Evolutionary conservation across 2,329 filamentous ascomycete genomes (phyloP).

Genomic region (Akanthomyces muscarius): DNA sequence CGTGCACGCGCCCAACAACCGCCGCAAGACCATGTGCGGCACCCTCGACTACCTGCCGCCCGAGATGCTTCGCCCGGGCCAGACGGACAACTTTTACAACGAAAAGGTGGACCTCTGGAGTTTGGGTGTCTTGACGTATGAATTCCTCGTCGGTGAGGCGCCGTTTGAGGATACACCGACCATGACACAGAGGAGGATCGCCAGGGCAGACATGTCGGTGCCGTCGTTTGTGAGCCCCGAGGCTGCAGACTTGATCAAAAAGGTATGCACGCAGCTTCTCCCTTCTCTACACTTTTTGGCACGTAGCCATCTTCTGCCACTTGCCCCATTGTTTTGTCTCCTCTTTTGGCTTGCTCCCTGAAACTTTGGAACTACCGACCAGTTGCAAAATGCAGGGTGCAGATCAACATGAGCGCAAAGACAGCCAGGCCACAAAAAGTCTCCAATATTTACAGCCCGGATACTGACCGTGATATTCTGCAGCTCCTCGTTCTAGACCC

Average conservation of each 20-base stretch:
- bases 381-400: not conserved
- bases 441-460: not conserved
- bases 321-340: conserved; percentile 3
- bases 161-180: conserved; percentile 94
- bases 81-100: conserved; percentile 81
- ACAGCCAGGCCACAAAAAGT: not conserved
- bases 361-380: conserved; percentile 2
- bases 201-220: conserved; percentile 84
- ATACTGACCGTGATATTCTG: conserved; percentile 6
- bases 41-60: conserved; percentile 96
- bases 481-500: conserved; percentile 88
- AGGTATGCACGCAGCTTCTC: conserved; percentile 53
- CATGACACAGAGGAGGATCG: conserved; percentile 90
- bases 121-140: conserved; percentile 89
- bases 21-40: conserved; percentile 92
- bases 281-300: not conserved
- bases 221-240: conserved; percentile 87
- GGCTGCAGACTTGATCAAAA: conserved; percentile 88
- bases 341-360: not conserved
- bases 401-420: conserved; percentile 1
- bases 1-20: conserved; percentile 92
- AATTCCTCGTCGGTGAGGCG: conserved; percentile 92
- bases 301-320: not conserved
- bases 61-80: conserved; percentile 88
- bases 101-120: conserved; percentile 98